Conservation (phyloP, 2,329 filamentous ascomycete genomes). For the Ceratocystis ficicola region DNA sequence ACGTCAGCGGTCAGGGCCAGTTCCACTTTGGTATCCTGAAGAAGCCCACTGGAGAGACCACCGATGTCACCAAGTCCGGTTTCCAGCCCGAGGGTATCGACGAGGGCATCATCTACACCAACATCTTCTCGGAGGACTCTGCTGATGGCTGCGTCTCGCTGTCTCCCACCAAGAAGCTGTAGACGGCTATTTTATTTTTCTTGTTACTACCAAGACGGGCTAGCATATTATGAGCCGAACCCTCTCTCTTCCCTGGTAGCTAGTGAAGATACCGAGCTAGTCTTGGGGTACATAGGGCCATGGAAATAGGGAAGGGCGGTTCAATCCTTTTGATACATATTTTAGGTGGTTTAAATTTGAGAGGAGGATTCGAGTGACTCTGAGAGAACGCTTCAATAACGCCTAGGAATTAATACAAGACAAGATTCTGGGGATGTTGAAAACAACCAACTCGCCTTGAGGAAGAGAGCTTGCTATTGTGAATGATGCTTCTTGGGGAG, state of each 20-base stretch:
- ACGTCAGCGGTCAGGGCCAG: slow-evolving; percentile 30
- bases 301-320: background rate
- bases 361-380: background rate
- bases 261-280: background rate
- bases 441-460: background rate
- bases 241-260: background rate
- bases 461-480: background rate
- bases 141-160: slow-evolving; percentile 31
- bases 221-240: background rate
- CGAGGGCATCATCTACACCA: slow-evolving; percentile 42
- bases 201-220: background rate
- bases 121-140: slow-evolving; percentile 43
- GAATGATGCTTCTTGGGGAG: background rate
- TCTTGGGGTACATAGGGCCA: background rate
- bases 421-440: background rate
- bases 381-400: slow-evolving; percentile 7
- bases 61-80: slow-evolving; percentile 37
- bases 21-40: slow-evolving; percentile 51
- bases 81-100: slow-evolving; percentile 38
- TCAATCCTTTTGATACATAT: background rate
- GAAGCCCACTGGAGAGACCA: slow-evolving; percentile 40
- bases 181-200: slow-evolving; percentile 5
- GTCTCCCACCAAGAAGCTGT: slow-evolving; percentile 23
- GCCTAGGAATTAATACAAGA: background rate
- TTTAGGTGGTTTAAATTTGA: background rate